Evolutionary conservation across 331 rosid genomes (phyloP), one percentile per base, ranked within the genome.

Genomic region (Phaseolus coccineus): DNA sequence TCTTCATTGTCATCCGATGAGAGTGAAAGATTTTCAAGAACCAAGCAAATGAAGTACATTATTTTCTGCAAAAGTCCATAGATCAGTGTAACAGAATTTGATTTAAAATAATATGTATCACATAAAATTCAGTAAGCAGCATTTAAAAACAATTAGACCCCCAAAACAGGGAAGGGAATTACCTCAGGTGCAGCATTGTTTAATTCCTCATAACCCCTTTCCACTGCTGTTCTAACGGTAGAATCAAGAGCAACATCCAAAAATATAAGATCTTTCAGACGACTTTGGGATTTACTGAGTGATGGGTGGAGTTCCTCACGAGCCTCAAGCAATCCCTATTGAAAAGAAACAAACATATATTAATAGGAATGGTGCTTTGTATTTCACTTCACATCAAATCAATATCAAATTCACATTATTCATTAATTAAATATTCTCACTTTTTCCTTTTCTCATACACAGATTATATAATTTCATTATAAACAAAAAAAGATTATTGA

Each of bases 211-310:
- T 93, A 91, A 66, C 94, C 93, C 84, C 96, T 96, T 85, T 96
- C 99, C 42, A 91, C 81, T 22, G 97, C 98, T 24, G 98, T 96
- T 90, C 99, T 89, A 77, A 96, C 94, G 1, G 97, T 79, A 78
- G 99, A 96, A 88, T 96, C 99, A 73, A 96, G 99, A 77, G 99
- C 97, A 79, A 90, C 80, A 87, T 96, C 98, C 87, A 96, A 90
- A 90, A 96, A 96, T 82, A 96, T 39, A 80, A 96, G 91, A 89
- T 96, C 99, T 89, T 85, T 96, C 81, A 96, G 85, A 82, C 99
- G 99, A 82, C 85, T 80, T 78, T 83, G 89, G 74, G 96, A 83
- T 77, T 86, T 90, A 74, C 77, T 81, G 79, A 96, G 97, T 84
- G 85, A 73, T 50, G 98, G 89, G 57, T 85, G 86, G 66, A 96